A percentile compares a stretch with the other conserved stretches of the same genome.
phyloP scores from a whole-genome alignment of 1,284 basidiomycete genomes.

The Pascua guehoae region DNA sequence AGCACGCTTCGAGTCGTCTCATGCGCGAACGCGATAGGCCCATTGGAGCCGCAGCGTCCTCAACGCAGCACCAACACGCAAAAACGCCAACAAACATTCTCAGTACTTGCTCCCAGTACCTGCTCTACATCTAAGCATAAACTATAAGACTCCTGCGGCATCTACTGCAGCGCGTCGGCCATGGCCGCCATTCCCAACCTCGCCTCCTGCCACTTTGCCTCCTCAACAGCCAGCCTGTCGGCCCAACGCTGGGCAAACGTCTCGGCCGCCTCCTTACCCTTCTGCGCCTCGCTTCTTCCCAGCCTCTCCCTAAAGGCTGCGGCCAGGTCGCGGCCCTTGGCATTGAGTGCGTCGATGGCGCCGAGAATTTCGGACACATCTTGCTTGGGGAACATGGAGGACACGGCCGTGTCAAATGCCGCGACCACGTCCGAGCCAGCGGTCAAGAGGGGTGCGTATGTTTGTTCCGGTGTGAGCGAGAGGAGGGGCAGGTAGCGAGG shows the following conservation, averaged over 20 bases:
- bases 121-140: no score
- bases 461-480: conserved; percentile 10
- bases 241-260: conserved; percentile 30
- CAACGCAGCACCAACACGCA: no score
- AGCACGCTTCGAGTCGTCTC: no score
- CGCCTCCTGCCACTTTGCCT: conserved; percentile 26
- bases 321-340: conserved; percentile 15
- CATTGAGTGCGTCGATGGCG: conserved; percentile 20
- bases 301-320: conserved; percentile 3
- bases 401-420: conserved; percentile 34
- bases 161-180: conserved; percentile 17
- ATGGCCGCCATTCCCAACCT: conserved; percentile 17
- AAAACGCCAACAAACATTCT: no score
- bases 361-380: conserved; percentile 30
- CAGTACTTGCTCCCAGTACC: no score
- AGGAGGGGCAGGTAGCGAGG: conserved; percentile 31
- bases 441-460: conserved; percentile 14
- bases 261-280: not conserved
- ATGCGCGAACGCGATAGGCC: not conserved
- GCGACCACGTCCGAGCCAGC: conserved; percentile 19
- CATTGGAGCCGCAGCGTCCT: no score
- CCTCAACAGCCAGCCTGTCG: conserved; percentile 24
- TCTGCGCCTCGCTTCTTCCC: conserved; percentile 7
- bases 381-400: conserved; percentile 36
- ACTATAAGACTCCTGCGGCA: not conserved